A percentile compares a stretch with the other conserved stretches of the same genome.
phyloP scores from a whole-genome alignment of 495 filamentous ascomycete genomes.

The Xylaria venustula region DNA sequence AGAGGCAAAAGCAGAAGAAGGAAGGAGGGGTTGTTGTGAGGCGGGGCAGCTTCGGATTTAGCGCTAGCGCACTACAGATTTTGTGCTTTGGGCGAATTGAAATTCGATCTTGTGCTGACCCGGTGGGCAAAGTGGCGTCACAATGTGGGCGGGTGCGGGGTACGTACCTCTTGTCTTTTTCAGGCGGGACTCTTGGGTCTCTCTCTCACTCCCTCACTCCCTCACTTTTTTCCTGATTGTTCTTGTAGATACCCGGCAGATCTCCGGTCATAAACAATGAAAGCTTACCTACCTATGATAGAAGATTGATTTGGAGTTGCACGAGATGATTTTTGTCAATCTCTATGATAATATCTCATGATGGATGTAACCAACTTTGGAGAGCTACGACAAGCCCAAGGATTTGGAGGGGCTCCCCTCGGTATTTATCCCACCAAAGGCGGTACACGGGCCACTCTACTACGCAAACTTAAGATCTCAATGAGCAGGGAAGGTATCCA shows the following conservation, averaged over 20 bases:
- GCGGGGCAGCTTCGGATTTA: slow-evolving; percentile 7
- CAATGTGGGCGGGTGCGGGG: slow-evolving; percentile 5
- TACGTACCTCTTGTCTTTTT: background rate
- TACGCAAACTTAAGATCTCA: too few relatives aligned
- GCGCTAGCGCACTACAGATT: slow-evolving; percentile 10
- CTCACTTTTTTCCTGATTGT: background rate
- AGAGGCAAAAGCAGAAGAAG: background rate
- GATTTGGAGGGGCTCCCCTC: too few relatives aligned
- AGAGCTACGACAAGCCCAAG: too few relatives aligned
- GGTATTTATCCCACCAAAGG: too few relatives aligned
- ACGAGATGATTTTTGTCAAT: too few relatives aligned
- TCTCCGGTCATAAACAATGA: background rate
- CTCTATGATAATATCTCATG: too few relatives aligned
- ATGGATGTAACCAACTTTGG: too few relatives aligned
- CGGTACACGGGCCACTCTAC: too few relatives aligned
- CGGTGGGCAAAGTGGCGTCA: slow-evolving; percentile 7
- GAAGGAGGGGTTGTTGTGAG: slow-evolving; percentile 7
- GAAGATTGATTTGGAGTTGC: too few relatives aligned
- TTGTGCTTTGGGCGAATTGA: slow-evolving; percentile 6
- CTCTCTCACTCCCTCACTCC: background rate
- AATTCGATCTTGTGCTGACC: slow-evolving; percentile 13
- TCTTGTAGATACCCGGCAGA: background rate
- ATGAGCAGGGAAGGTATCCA: too few relatives aligned
- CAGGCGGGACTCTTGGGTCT: background rate
- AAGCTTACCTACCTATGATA: too few relatives aligned